phyloP scores from a whole-genome alignment of 108 stramenopile genomes.

The Craspedostauros australis region DNA sequence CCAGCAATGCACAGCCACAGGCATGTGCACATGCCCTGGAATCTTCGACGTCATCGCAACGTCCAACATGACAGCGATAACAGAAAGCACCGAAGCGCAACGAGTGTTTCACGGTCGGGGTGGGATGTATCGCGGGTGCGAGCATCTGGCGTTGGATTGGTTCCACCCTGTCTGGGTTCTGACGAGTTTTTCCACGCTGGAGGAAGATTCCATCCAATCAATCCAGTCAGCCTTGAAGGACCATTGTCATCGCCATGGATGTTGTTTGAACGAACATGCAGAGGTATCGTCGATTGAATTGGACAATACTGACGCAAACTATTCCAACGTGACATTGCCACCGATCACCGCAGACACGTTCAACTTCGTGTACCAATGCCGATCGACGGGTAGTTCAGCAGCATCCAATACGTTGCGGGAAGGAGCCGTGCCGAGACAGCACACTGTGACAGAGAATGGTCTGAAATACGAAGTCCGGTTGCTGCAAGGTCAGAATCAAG shows the following conservation, averaged over 20 bases:
- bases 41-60: too few species aligned
- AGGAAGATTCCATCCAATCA: too few species aligned
- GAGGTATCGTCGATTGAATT: not conserved
- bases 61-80: too few species aligned
- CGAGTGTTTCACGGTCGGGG: too few species aligned
- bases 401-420: constrained; percentile 2
- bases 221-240: too few species aligned
- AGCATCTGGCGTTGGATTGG: constrained; percentile 35
- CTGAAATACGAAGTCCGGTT: constrained; percentile 25
- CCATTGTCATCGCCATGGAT: not conserved
- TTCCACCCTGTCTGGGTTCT: constrained; percentile 30
- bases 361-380: constrained; percentile 25
- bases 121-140: constrained; percentile 27
- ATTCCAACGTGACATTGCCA: constrained; percentile 4
- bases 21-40: too few species aligned
- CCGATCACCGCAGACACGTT: not conserved
- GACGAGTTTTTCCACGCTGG: too few species aligned
- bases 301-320: not conserved
- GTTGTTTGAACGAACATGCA: not conserved
- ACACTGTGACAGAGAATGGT: constrained; percentile 27
- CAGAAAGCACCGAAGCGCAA: too few species aligned
- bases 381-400: constrained; percentile 15
- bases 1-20: too few species aligned
- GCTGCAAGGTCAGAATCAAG: constrained; percentile 26
- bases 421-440: constrained; percentile 22